Evolutionary conservation across 2,329 filamentous ascomycete genomes (phyloP).

Genomic region (Colletotrichum cordylinicola): DNA sequence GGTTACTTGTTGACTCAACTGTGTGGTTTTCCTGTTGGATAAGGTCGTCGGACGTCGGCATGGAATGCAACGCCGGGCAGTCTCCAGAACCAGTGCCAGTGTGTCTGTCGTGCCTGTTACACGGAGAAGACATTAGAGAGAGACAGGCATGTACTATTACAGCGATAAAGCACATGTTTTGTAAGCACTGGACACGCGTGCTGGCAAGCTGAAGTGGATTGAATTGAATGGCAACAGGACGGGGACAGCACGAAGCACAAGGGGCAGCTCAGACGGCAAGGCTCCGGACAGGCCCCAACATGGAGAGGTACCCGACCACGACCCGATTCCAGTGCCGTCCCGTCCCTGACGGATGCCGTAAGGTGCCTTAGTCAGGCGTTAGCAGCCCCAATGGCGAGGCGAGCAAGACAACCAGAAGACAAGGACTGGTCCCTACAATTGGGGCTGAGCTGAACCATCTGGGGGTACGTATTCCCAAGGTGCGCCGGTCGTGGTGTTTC

Average conservation of each 20-base stretch:
- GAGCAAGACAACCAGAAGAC: not conserved
- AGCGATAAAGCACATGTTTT: not conserved
- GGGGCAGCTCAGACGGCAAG: not conserved
- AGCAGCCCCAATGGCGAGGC: not conserved
- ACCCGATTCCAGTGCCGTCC: not conserved
- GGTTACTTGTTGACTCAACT: not conserved
- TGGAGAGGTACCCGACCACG: not conserved
- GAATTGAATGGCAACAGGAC: not conserved
- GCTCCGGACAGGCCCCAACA: not conserved
- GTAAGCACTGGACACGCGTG: not conserved
- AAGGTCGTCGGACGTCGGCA: not conserved
- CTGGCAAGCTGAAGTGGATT: not conserved
- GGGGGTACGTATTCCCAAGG: not conserved
- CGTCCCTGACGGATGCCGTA: not conserved
- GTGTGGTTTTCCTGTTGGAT: not conserved
- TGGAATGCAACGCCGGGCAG: not conserved
- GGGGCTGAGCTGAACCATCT: constrained; percentile 4
- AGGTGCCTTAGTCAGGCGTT: not conserved
- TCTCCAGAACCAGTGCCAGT: not conserved
- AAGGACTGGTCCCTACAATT: not conserved
- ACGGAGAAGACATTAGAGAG: not conserved
- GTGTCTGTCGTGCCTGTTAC: not conserved
- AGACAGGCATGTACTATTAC: too few species aligned
- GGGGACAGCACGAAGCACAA: not conserved
- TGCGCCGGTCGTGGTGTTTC: not conserved